Percentiles rank a stretch among this genome's conserved stretches.
phyloP scores from a whole-genome alignment of 1,284 basidiomycete genomes.

The Phylloboletellus chloephorus region DNA sequence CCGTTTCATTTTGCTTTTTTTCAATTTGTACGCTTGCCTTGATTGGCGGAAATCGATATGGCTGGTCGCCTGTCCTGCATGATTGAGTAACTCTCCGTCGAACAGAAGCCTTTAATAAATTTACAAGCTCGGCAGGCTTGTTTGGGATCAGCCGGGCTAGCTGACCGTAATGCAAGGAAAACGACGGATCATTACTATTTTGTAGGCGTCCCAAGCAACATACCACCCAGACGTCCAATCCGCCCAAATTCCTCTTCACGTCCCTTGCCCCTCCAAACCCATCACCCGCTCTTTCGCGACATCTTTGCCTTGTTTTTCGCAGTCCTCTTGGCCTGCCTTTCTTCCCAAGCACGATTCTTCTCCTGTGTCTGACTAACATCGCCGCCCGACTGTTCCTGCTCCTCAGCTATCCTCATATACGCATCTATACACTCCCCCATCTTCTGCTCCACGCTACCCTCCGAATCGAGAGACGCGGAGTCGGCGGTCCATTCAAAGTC shows the following conservation, averaged over 20 bases:
- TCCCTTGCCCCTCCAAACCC: not conserved
- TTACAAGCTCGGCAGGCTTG: too few species aligned
- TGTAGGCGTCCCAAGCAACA: conserved; percentile 11
- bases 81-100: too few species aligned
- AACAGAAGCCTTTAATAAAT: too few species aligned
- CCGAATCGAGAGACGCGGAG: conserved; percentile 5
- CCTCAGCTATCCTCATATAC: conserved; percentile 40
- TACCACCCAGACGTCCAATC: conserved; percentile 15
- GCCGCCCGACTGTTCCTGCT: conserved; percentile 48
- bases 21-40: not conserved
- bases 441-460: conserved; percentile 44
- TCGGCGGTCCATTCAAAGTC: conserved; percentile 65
- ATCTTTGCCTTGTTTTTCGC: conserved; percentile 29
- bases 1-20: not conserved
- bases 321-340: conserved; percentile 43
- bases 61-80: too few species aligned
- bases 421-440: conserved; percentile 68
- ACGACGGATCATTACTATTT: too few species aligned
- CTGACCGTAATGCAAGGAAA: too few species aligned
- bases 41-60: too few species aligned
- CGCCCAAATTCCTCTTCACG: not conserved
- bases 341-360: conserved; percentile 54
- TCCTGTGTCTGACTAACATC: conserved; percentile 65
- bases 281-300: conserved; percentile 21
- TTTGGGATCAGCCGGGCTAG: too few species aligned